Percentiles rank a stretch among this genome's conserved stretches.
Evolutionary conservation across 2,329 filamentous ascomycete species (phyloP).

Genomic region (Colletotrichum scovillei): DNA sequence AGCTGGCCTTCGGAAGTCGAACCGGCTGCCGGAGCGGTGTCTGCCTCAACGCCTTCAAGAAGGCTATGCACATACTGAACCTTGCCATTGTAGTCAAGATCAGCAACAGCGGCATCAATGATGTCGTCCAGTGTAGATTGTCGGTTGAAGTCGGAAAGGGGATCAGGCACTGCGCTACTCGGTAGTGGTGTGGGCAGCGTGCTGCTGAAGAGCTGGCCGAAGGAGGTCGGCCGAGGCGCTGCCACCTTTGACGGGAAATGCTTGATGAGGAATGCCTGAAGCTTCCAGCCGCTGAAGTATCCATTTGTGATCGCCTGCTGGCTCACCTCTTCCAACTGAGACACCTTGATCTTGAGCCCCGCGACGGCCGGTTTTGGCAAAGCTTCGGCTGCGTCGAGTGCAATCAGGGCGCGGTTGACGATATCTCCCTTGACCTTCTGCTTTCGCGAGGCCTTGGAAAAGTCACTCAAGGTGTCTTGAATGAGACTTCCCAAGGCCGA

Average conservation of each 20-base stretch:
- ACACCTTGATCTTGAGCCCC: slow-evolving; percentile 45
- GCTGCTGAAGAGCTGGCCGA: slow-evolving; percentile 39
- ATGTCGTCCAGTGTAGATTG: slow-evolving; percentile 44
- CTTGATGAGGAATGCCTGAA: slow-evolving; percentile 55
- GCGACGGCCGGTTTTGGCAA: slow-evolving; percentile 44
- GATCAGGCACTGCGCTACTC: slow-evolving; percentile 19
- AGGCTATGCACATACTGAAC: slow-evolving; percentile 53
- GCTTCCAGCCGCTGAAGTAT: slow-evolving; percentile 56
- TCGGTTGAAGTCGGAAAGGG: slow-evolving; percentile 20
- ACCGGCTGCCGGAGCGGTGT: neutral
- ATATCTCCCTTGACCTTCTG: slow-evolving; percentile 16
- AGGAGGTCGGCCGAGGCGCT: slow-evolving; percentile 46
- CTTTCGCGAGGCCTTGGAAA: slow-evolving; percentile 22
- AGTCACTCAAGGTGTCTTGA: slow-evolving; percentile 22
- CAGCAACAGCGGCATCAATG: slow-evolving; percentile 45
- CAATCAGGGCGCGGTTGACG: slow-evolving; percentile 25
- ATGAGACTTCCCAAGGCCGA: slow-evolving; percentile 8
- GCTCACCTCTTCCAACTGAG: slow-evolving; percentile 49
- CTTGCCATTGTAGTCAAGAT: slow-evolving; percentile 46
- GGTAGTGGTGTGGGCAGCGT: neutral
- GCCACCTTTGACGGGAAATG: slow-evolving; percentile 48
- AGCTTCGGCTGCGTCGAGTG: slow-evolving; percentile 40
- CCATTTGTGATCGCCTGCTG: slow-evolving; percentile 47
- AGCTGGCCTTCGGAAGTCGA: slow-evolving; percentile 48
- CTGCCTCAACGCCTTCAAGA: slow-evolving; percentile 36